Evolutionary conservation across 2,329 filamentous ascomycete species (phyloP).

Genomic region (Diaporthe sp.): DNA sequence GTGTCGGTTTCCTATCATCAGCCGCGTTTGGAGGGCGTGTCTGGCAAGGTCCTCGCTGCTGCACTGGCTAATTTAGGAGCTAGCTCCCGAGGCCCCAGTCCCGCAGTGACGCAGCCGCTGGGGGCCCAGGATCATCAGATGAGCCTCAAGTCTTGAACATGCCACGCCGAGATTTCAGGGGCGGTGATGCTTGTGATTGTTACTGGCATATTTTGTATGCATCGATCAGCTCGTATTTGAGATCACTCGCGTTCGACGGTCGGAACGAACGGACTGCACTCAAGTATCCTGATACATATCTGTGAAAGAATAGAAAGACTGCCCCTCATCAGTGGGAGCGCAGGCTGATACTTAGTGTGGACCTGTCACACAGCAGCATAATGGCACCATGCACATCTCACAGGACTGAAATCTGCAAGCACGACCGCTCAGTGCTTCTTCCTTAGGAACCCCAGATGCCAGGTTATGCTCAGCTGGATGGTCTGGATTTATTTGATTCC

Average conservation of each 20-base stretch:
- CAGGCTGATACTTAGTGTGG: neutral
- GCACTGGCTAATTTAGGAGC: constrained; percentile 26
- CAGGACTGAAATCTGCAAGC: neutral
- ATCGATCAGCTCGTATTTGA: neutral
- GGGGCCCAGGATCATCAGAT: constrained; percentile 20
- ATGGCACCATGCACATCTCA: neutral
- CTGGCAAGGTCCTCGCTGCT: constrained; percentile 18
- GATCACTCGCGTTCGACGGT: no score
- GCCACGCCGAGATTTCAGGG: constrained; percentile 31
- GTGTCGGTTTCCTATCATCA: constrained; percentile 30
- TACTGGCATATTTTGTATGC: neutral
- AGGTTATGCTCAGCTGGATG: no score
- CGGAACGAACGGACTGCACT: no score
- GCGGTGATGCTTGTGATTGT: neutral
- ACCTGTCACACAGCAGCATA: neutral
- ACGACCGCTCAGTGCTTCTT: no score
- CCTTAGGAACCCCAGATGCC: neutral
- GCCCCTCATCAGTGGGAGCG: constrained; percentile 2
- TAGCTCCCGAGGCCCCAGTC: constrained; percentile 26
- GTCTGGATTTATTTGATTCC: no score
- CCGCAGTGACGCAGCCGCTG: constrained; percentile 28
- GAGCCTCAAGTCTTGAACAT: constrained; percentile 30
- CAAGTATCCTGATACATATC: neutral
- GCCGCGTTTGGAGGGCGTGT: constrained; percentile 21
- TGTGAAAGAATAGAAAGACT: neutral